Conservation (phyloP, 441 rosid species). For the Brassica balearica region DNA sequence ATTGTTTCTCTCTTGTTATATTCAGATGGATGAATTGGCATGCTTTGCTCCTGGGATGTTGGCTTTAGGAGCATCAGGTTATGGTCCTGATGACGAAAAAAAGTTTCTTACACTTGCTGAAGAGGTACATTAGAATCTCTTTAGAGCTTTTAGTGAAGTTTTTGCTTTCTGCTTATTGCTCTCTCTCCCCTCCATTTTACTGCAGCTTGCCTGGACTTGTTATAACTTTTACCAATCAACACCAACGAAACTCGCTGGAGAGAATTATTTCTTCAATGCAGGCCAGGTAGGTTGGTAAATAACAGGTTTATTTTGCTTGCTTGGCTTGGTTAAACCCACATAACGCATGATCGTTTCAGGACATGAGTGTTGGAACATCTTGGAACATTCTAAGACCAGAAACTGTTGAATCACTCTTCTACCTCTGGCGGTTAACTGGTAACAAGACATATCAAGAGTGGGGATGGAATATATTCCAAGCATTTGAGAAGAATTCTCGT, state of each 20-base stretch:
- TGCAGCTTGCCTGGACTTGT: constrained; percentile 96
- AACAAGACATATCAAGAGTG: constrained; percentile 89
- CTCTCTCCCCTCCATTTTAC: constrained; percentile 5
- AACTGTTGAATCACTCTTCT: constrained; percentile 90
- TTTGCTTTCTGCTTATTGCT: constrained; percentile 19
- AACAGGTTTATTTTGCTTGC: not conserved
- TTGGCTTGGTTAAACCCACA: constrained; percentile 10
- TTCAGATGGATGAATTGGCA: constrained; percentile 98
- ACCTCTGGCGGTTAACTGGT: constrained; percentile 93
- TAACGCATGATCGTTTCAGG: constrained; percentile 50
- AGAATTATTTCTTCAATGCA: constrained; percentile 77
- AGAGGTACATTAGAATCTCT: constrained; percentile 59
- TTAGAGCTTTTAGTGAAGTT: constrained; percentile 9
- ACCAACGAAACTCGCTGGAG: constrained; percentile 90
- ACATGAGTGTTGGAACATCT: constrained; percentile 89
- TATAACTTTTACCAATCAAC: constrained; percentile 93
- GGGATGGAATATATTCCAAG: constrained; percentile 97
- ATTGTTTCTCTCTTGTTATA: constrained; percentile 76
- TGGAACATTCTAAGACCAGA: constrained; percentile 95
- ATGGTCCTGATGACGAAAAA: constrained; percentile 68
- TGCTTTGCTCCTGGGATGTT: constrained; percentile 99
- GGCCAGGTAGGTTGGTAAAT: constrained; percentile 76
- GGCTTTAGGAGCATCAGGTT: constrained; percentile 93
- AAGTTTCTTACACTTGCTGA: constrained; percentile 81
- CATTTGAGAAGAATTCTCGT: constrained; percentile 88